Base-by-base conservation (phyloP, 2,329 filamentous ascomycete species). In the Sporothrix dimorphospora region DNA sequence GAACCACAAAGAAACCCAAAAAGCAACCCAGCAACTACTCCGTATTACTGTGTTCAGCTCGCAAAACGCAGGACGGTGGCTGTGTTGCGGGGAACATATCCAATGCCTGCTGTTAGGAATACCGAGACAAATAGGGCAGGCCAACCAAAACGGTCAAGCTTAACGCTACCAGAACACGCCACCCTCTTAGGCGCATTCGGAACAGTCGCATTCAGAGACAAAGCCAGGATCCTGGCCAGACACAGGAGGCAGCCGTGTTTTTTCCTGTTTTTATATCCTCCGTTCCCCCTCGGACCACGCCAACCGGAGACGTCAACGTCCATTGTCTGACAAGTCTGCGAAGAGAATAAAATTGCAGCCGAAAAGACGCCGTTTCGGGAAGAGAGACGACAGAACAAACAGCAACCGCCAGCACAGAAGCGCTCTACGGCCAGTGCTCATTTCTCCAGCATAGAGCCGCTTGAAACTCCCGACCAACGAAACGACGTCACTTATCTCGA, bases 151-250 rank as follows among this genome's bases (percentile, higher is more conserved):
- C 16, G 53, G 53, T 9, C 42, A 47, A 21, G 47, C 51, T 40
- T 8, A 8, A 57, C 34, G 51, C 67, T 34, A 57, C 16, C 49
- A 30, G 34, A 11, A 42, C 40, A 70, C 21, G 68, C 68, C 68
- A 61, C 68, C n/a, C 24, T 2, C 61, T 24, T 45, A 70, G 68
- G 68, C 67, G 51, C 51, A 69, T 69, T 69, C 47, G 63, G 12
- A 12, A n/a, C 61, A 30, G 61, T 51, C 51, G 30, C 45, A 27
- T 69, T 49, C 8, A 69, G 4, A 57, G 51, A 69, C 34, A 70
- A 70, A 61, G 45, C 49, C 16, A 59, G 38, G 38, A 45, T 65
- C 59, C 59, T 63, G 34, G 59, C 21, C 45, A 66, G 49, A 66
- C 42, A 42, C 38, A 61, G 16, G 27, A 70, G 24, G 53, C 42